Evolutionary conservation across 1,284 basidiomycete genomes (phyloP).

Genomic region (Tetrapyrgos nigripes): DNA sequence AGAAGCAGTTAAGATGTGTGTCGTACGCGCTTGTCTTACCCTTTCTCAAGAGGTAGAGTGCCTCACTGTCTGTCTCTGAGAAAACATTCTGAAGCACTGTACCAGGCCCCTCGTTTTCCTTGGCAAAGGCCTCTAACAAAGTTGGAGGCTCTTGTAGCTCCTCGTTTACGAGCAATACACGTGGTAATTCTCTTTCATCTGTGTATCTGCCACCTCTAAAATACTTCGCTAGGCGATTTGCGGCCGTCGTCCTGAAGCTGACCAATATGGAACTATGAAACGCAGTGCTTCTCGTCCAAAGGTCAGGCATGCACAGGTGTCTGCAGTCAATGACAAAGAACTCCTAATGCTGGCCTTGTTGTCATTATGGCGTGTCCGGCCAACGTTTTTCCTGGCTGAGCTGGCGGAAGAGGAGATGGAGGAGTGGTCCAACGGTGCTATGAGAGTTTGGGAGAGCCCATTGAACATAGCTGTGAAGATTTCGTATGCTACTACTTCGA

Average conservation of each 20-base stretch:
- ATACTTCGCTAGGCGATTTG: slow-evolving; percentile 49
- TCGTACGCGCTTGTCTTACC: slow-evolving; percentile 71
- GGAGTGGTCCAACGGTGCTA: slow-evolving; percentile 51
- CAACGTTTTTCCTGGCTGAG: slow-evolving; percentile 54
- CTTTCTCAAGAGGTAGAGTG: slow-evolving; percentile 49
- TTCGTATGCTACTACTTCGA: slow-evolving; percentile 55
- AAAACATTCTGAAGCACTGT: slow-evolving; percentile 1
- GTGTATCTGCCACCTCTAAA: slow-evolving; percentile 7
- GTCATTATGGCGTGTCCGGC: slow-evolving; percentile 67
- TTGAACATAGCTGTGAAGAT: slow-evolving; percentile 70
- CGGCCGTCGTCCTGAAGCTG: slow-evolving; percentile 59
- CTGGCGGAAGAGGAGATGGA: slow-evolving; percentile 41
- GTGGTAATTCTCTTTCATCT: slow-evolving; percentile 44
- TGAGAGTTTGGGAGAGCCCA: slow-evolving; percentile 66
- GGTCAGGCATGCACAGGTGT: slow-evolving; percentile 53
- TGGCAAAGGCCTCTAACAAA: slow-evolving; percentile 62
- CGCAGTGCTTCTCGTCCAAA: slow-evolving; percentile 63
- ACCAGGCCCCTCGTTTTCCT: slow-evolving; percentile 59
- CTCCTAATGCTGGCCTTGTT: slow-evolving; percentile 69
- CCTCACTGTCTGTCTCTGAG: slow-evolving; percentile 16
- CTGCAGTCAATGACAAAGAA: slow-evolving; percentile 69
- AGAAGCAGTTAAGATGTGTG: slow-evolving; percentile 82
- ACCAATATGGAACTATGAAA: slow-evolving; percentile 59
- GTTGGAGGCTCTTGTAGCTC: slow-evolving; percentile 50
- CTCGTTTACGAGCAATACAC: slow-evolving; percentile 61